Conservation (phyloP, 2,329 filamentous ascomycete genomes). For the Hirsutella thompsonii region DNA sequence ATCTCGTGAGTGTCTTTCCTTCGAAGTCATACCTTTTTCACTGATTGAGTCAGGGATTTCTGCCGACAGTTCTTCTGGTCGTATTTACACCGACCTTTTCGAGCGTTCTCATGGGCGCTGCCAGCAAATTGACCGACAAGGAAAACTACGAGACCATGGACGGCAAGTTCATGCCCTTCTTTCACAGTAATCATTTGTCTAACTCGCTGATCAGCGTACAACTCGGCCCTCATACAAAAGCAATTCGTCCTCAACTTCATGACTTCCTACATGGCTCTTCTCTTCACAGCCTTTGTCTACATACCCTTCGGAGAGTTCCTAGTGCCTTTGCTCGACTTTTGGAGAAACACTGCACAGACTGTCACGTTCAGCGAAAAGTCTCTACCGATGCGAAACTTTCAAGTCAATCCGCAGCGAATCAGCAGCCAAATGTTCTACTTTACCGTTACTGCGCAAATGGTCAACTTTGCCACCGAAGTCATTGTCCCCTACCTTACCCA, state of each 20-base stretch:
- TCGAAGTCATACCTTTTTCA: not conserved
- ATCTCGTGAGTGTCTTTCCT: slow-evolving; percentile 46
- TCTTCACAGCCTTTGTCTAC: slow-evolving; percentile 88
- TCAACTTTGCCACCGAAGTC: slow-evolving; percentile 76
- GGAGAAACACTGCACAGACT: slow-evolving; percentile 59
- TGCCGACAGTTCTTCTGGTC: slow-evolving; percentile 81
- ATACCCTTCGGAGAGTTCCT: slow-evolving; percentile 80
- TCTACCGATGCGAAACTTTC: slow-evolving; percentile 52
- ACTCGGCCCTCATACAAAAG: slow-evolving; percentile 78
- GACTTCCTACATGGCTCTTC: slow-evolving; percentile 84
- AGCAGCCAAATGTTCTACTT: slow-evolving; percentile 92
- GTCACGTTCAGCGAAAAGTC: slow-evolving; percentile 67
- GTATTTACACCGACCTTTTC: slow-evolving; percentile 68
- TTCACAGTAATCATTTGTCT: not conserved
- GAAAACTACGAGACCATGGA: slow-evolving; percentile 92
- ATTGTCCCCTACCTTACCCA: slow-evolving; percentile 78
- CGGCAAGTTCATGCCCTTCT: slow-evolving; percentile 21
- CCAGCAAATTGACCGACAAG: slow-evolving; percentile 62
- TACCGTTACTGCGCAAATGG: slow-evolving; percentile 83
- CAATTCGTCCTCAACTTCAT: slow-evolving; percentile 95
- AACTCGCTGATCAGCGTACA: slow-evolving; percentile 41
- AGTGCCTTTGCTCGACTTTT: slow-evolving; percentile 75
- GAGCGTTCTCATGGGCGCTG: slow-evolving; percentile 61
- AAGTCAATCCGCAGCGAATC: slow-evolving; percentile 71
- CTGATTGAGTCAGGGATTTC: slow-evolving; percentile 50